Evolutionary conservation across 73 alveolate genomes (phyloP).

Genomic region (Effrenium voratum): DNA sequence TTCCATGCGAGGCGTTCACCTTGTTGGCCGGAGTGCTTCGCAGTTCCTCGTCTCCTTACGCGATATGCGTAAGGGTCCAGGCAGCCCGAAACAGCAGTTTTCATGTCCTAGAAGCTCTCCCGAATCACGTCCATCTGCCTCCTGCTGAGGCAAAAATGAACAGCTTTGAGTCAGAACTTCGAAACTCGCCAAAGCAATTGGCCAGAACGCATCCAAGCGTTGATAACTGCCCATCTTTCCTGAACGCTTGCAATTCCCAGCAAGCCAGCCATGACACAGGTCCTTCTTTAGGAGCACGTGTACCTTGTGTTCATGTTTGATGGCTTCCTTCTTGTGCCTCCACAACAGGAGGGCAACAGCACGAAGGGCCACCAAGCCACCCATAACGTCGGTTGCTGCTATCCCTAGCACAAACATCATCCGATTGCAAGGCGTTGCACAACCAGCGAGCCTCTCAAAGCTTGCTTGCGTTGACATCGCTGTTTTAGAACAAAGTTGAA

Average conservation of each 20-base stretch:
- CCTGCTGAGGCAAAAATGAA: background rate
- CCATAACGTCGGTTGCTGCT: background rate
- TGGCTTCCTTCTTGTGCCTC: conserved; percentile 88
- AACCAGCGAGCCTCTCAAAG: conserved; percentile 24
- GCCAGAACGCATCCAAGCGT: background rate
- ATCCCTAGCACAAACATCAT: background rate
- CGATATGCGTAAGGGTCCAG: no score
- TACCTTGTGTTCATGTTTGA: conserved; percentile 48
- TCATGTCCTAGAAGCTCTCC: background rate
- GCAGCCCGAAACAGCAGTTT: background rate
- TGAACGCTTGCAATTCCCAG: background rate
- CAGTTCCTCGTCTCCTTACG: conserved; percentile 28
- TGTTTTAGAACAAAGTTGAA: background rate
- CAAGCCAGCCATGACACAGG: background rate
- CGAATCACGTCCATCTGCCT: background rate
- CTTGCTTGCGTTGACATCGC: conserved; percentile 48
- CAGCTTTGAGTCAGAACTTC: background rate
- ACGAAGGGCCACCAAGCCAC: background rate
- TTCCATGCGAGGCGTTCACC: background rate
- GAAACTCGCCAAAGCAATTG: background rate
- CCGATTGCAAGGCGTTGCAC: background rate
- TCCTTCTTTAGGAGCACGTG: conserved; percentile 42
- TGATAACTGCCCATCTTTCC: background rate
- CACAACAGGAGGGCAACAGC: background rate
- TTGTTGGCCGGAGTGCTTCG: conserved; percentile 11